Percentiles rank a stretch among this genome's conserved stretches.
Conservation (phyloP, 2,329 filamentous ascomycete species). For the Fusarium sp. region DNA sequence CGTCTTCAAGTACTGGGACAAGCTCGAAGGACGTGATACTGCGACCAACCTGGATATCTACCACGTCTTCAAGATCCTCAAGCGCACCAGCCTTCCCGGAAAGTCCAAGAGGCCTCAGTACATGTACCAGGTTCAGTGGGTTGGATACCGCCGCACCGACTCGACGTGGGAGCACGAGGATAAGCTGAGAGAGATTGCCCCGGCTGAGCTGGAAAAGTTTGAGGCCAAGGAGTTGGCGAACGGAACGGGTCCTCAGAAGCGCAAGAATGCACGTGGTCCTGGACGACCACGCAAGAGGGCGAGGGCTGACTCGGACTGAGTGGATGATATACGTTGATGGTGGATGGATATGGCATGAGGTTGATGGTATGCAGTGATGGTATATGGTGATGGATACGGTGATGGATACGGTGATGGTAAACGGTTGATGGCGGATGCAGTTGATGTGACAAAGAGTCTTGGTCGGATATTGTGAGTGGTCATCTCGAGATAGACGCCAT, state of each 20-base stretch:
- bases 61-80: constrained; percentile 44
- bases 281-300: constrained; percentile 44
- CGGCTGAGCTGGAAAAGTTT: constrained; percentile 40
- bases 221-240: constrained; percentile 37
- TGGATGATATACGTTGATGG: not conserved
- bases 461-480: not conserved
- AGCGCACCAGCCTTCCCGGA: constrained; percentile 29
- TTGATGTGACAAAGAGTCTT: not conserved
- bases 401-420: not conserved
- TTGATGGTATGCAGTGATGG: not conserved
- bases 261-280: constrained; percentile 34
- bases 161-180: constrained; percentile 40
- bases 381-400: not conserved
- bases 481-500: not conserved
- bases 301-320: constrained; percentile 16
- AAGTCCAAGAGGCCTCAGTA: constrained; percentile 30
- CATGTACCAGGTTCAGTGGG: constrained; percentile 45
- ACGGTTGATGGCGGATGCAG: not conserved
- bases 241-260: constrained; percentile 32
- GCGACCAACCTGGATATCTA: constrained; percentile 40
- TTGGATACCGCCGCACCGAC: constrained; percentile 40
- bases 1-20: constrained; percentile 45
- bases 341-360: not conserved
- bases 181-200: constrained; percentile 39
- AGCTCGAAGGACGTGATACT: constrained; percentile 36